A percentile compares a stretch with the other conserved stretches of the same genome.
Conservation (phyloP, 2,329 filamentous ascomycete genomes). For the Colletotrichum coccodes region DNA sequence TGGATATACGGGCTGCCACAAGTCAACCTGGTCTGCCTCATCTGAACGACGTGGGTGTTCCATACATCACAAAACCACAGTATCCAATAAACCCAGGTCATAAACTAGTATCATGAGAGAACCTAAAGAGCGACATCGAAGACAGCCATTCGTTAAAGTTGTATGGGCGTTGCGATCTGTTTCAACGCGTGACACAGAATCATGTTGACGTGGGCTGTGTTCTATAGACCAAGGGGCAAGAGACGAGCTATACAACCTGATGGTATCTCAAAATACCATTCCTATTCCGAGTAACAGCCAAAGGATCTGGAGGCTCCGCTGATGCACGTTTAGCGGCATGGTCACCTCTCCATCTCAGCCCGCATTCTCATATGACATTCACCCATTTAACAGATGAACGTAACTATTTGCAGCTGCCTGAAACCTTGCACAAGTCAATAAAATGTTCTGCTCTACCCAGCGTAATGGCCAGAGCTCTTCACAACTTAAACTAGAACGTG, state of each 20-base stretch:
- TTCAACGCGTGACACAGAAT: background rate
- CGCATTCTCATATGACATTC: no score
- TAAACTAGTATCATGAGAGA: background rate
- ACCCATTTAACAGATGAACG: no score
- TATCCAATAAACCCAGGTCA: background rate
- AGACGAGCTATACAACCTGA: background rate
- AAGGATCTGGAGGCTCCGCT: no score
- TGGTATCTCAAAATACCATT: background rate
- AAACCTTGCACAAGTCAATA: no score
- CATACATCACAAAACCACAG: background rate
- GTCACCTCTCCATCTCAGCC: no score
- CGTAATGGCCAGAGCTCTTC: background rate
- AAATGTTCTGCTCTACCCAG: background rate
- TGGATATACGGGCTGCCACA: background rate
- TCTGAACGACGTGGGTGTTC: no score
- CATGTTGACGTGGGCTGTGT: background rate
- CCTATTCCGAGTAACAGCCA: no score
- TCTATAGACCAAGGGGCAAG: background rate
- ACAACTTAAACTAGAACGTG: no score
- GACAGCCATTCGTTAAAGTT: rapidly evolving
- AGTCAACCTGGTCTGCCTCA: background rate
- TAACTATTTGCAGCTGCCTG: background rate
- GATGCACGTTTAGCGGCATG: no score
- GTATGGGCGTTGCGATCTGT: background rate
- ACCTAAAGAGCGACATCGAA: rapidly evolving